Evolutionary conservation across 139 green algal genomes (phyloP).

Genomic region (Chlamydomonas sphaeroides): DNA sequence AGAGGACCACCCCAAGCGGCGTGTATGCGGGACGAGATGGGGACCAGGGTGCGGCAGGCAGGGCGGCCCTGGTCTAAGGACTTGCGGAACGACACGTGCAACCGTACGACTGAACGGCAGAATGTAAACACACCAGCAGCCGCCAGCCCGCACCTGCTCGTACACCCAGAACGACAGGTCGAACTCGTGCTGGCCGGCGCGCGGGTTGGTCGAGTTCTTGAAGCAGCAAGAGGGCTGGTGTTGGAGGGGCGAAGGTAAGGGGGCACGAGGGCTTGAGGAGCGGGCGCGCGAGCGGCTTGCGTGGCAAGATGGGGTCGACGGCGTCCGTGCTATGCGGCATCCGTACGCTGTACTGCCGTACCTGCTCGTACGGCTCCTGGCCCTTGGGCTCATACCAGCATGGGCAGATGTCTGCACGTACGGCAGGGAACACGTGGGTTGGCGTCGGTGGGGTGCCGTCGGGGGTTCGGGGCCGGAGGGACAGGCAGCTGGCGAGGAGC

Average conservation of each 20-base stretch:
- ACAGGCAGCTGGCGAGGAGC: too few species aligned
- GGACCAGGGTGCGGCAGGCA: neutral
- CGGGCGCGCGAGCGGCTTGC: too few species aligned
- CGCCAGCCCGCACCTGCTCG: constrained; percentile 1
- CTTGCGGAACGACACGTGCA: too few species aligned
- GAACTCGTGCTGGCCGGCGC: constrained; percentile 21
- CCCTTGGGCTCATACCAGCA: constrained; percentile 37
- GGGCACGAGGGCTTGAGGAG: neutral
- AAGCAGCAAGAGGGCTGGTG: constrained; percentile 34
- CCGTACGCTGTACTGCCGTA: too few species aligned
- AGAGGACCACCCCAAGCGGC: too few species aligned
- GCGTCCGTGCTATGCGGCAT: too few species aligned
- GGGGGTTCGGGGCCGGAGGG: too few species aligned
- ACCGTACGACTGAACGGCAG: too few species aligned
- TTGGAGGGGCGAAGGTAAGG: neutral
- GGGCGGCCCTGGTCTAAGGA: too few species aligned
- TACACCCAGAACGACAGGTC: constrained; percentile 43
- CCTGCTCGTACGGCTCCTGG: neutral
- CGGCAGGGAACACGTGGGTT: too few species aligned
- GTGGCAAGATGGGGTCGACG: neutral
- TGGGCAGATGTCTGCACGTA: constrained; percentile 30
- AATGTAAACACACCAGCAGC: too few species aligned
- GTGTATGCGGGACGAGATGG: neutral
- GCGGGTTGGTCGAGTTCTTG: constrained; percentile 33
- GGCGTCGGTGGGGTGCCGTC: too few species aligned